phyloP scores from a whole-genome alignment of 352 stramenopile genomes.

The Phytophthora sansomeana region DNA sequence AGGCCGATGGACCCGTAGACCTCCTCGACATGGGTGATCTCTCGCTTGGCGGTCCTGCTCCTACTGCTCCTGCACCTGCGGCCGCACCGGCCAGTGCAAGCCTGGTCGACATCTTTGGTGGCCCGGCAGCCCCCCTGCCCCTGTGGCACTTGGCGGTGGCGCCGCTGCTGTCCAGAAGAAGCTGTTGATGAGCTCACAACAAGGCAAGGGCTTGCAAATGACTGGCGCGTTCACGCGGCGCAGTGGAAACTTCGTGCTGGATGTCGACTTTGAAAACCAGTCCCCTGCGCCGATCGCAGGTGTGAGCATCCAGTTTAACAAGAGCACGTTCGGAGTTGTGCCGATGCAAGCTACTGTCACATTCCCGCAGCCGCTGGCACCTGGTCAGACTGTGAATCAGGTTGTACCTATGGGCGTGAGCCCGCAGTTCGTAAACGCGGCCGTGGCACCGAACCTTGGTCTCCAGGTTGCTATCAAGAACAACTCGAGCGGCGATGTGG shows the following conservation, averaged over 20 bases:
- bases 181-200: slow-evolving; percentile 74
- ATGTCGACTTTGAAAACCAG: slow-evolving; percentile 91
- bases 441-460: slow-evolving; percentile 74
- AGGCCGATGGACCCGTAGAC: slow-evolving; percentile 55
- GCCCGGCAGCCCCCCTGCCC: slow-evolving; percentile 46
- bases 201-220: slow-evolving; percentile 93
- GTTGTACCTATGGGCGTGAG: slow-evolving; percentile 83
- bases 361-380: slow-evolving; percentile 68
- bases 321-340: slow-evolving; percentile 97
- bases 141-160: slow-evolving; percentile 26
- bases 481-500: slow-evolving; percentile 91
- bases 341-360: slow-evolving; percentile 93
- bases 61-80: slow-evolving; percentile 42
- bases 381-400: slow-evolving; percentile 82
- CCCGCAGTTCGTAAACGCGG: slow-evolving; percentile 77
- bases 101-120: slow-evolving; percentile 90
- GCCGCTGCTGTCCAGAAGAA: slow-evolving; percentile 60
- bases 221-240: slow-evolving; percentile 74
- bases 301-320: slow-evolving; percentile 98
- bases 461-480: slow-evolving; percentile 99
- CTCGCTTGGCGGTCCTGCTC: slow-evolving; percentile 68
- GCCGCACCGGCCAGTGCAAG: slow-evolving; percentile 44
- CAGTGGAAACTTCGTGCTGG: slow-evolving; percentile 71
- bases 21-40: slow-evolving; percentile 89
- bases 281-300: slow-evolving; percentile 85